Base-by-base conservation (phyloP, 768 basidiomycete species). In the Collybia mongolica region DNA sequence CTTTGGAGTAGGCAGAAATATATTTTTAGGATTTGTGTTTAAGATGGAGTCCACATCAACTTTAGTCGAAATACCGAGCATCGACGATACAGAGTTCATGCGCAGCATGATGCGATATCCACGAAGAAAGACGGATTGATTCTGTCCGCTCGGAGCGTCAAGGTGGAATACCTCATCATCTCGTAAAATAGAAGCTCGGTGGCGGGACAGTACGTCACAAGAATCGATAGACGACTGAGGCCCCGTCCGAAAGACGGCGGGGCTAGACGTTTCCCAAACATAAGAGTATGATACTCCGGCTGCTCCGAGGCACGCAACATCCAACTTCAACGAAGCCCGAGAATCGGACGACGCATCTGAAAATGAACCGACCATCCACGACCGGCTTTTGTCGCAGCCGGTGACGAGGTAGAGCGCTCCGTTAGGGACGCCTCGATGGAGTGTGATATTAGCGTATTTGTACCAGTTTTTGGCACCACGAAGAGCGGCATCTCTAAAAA, bases 391-490 rank as follows among this genome's bases (percentile, higher is more conserved):
- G 43, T 61, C 62, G 28, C 29, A 51, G 11, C 58, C 58, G 8
- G 60, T 60, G 5, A 63, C 37, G 18, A 61, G 54, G 48, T 53
- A 61, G n/a, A 61, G 42, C 20, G 57, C 22, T 39, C 56, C 61
- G 37, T 54, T 57, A n/a, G 52, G 44, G 18, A 54, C 47, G 17
- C 45, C n/a, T 17, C 57, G 49, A 22, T 48, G 42, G 39, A 56
- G 54, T 0, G 47, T 49, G 6, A 37, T 39, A 22, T 54, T 55
- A 20, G 40, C 48, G n/a, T 54, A 58, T 18, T 36, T 39, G 29
- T 58, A 58, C 52, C 59, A 58, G 35, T 45, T 52, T 20, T 37
- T 49, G 6, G 53, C 54, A 38, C 48, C 44, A 20, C 26, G 23
- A 7, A 48, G 37, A 6, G 40, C 52, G 20, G 41, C 43, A 24